Conservation (phyloP, 257 asterid genomes). For the Salvia miltiorrhiza region DNA sequence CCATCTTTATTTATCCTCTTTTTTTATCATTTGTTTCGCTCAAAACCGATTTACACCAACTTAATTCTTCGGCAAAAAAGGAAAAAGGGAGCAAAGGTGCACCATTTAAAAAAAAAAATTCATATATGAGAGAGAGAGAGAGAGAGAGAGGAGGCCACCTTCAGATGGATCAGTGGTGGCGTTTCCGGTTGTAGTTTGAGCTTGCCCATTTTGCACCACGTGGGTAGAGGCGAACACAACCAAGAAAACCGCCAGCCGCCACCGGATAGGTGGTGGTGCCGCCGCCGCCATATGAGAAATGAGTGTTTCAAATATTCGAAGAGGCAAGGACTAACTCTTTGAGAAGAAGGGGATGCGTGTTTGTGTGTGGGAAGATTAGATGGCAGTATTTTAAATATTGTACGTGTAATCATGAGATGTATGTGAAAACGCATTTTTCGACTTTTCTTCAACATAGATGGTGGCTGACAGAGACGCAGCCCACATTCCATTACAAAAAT, state of each 20-base stretch:
- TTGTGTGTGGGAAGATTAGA: too few species aligned
- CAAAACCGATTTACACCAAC: not conserved
- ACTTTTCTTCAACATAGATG: too few species aligned
- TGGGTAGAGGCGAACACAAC: conserved; percentile 4
- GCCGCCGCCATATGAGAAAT: not conserved
- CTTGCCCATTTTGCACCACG: conserved; percentile 19
- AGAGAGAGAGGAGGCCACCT: conserved; percentile 12
- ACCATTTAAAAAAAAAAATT: too few species aligned
- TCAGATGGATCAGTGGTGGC: conserved; percentile 38
- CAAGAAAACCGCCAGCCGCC: not conserved
- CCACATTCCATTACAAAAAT: too few species aligned
- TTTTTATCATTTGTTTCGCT: not conserved
- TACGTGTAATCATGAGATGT: too few species aligned
- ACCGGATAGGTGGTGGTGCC: conserved; percentile 13
- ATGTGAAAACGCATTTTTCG: too few species aligned
- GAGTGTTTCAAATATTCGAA: too few species aligned
- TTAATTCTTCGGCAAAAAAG: not conserved
- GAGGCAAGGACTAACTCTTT: too few species aligned
- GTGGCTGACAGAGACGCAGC: too few species aligned
- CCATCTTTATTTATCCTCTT: not conserved
- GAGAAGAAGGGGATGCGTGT: too few species aligned
- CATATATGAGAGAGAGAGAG: not conserved
- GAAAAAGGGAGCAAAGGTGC: not conserved
- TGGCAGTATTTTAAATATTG: too few species aligned
- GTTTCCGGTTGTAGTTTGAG: conserved; percentile 28